Evolutionary conservation across 2,329 filamentous ascomycete genomes (phyloP).

Genomic region (Colletotrichum sp.): DNA sequence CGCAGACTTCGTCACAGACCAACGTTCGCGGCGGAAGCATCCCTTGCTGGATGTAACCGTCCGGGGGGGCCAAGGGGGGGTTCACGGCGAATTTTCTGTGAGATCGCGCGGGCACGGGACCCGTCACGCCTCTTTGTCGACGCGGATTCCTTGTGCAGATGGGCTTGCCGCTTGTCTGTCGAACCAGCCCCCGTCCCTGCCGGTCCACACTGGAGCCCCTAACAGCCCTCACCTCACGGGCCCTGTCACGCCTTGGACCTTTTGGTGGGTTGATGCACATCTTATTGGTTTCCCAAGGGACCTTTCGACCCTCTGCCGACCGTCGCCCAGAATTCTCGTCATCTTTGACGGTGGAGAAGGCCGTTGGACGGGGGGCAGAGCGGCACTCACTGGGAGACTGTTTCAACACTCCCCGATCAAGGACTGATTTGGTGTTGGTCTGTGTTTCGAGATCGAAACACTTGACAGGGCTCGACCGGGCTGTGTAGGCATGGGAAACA

Average conservation of each 20-base stretch:
- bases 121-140: conserved; percentile 11
- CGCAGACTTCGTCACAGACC: conserved; percentile 18
- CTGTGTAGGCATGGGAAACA: conserved; percentile 19
- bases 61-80: conserved; percentile 12
- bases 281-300: conserved; percentile 6
- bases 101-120: conserved; percentile 19
- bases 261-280: background rate
- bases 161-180: conserved; percentile 16
- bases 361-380: background rate
- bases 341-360: conserved; percentile 7
- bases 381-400: conserved; percentile 14
- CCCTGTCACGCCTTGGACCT: conserved; percentile 14
- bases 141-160: conserved; percentile 13
- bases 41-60: conserved; percentile 21
- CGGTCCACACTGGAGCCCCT: conserved; percentile 3
- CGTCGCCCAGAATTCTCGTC: conserved; percentile 15
- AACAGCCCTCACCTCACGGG: background rate
- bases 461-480: conserved; percentile 14
- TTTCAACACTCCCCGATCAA: conserved; percentile 10
- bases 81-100: conserved; percentile 21
- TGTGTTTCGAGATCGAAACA: conserved; percentile 21
- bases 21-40: conserved; percentile 15
- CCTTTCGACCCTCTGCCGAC: conserved; percentile 7
- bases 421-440: conserved; percentile 15
- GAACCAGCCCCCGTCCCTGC: conserved; percentile 17